Base-by-base conservation (phyloP, 2,329 filamentous ascomycete species). In the Colletotrichum tamarilloi region DNA sequence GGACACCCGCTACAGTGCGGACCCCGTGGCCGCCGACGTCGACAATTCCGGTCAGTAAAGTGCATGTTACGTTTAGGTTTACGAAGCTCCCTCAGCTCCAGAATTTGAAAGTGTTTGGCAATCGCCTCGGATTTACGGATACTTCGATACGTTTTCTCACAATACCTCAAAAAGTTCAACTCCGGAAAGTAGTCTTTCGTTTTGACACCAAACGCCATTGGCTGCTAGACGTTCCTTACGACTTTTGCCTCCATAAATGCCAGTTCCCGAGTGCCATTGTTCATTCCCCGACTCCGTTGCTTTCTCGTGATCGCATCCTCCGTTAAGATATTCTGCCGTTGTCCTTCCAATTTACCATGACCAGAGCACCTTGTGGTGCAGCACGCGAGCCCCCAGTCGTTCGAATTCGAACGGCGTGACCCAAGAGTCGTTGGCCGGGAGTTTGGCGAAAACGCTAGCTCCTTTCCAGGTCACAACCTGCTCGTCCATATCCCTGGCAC, bases 391-490 rank as follows among this genome's bases (percentile, higher is more conserved):
- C 3, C 95, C 96, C 67, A 98, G 81, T 72, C 94, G 90, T 84
- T 98, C 95, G 83, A 96, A 98, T 86, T 98, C 96, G 78, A 93
- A 87, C 59, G 91, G 90, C 16, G 92, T 93, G 79, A 98, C 94
- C 97, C 97, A 99, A 78, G 93, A 97, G 82, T 99, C 97, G 83
- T 98, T 98, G 19, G 95, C 95, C 58, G 92, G 90, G 77, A 98
- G 85, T 84, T 97, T 95, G 3, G 95, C 95, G 86, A 98, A 99
- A 19, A 99, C 95, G 80, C 95, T 98, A 0, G 94, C 97, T 4
- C 97, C 97, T 88, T 99, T 99, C 97, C 97, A 99, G 9, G 93
- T 92, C 66, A 98, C 93, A n/a, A 98, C 95, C 83, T 98, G 95
- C 73, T 97, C 95, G 83, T 99, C 97, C 85, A 99, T 93, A 78